Evolutionary conservation across 257 asterid species (phyloP), one percentile per base, ranked within the genome.

Genomic region (Cruciata laevipes): DNA sequence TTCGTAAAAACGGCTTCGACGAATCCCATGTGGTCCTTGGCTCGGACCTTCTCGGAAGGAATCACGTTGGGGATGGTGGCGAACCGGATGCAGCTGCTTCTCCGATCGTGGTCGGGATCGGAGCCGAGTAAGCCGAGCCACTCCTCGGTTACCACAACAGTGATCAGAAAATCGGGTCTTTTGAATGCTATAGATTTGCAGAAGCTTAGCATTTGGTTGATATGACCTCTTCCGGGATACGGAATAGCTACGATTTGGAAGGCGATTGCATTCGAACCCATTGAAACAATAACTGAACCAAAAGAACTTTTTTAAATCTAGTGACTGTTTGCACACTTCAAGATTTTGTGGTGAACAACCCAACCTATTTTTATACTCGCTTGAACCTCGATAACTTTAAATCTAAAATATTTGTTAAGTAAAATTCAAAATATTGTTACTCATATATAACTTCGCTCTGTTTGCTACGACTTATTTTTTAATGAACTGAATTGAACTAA

Each of bases 221-320:
- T 77, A 83, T 91, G 98, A 30, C 96, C 94, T 32, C 98, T 67
- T 44, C 96, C 98, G 58, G 98, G 96, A 60, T 83, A 86, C 0
- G 98, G 96, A 8, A 87, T 80, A 21, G 91, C 96, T 33, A 91
- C 86, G 70, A 83, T 83, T 78, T 83, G 95, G 72, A 78, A 69
- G 1, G 24, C 0, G 9, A 6, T 20, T 20, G 60, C 20, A 3
- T 47, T 47, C 55, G 55, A 17, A 53, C 27, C 60, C 60, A 53
- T 53, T 17, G 0, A 27, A 5, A 37, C 42, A 13, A 37, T 27
- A 44, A 14, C 4, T 47, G 55, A 47, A 47, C 1, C 1, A 2
- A 17, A 14, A 7, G 0, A 47, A 47, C 20, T 47, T 37, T 47
- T 47, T n/a, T n/a, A n/a, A 47, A 47, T 47, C 7, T 47, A 14